Evolutionary conservation across 495 filamentous ascomycete species (phyloP).

Genomic region (Melanomma pulvis-pyrius): DNA sequence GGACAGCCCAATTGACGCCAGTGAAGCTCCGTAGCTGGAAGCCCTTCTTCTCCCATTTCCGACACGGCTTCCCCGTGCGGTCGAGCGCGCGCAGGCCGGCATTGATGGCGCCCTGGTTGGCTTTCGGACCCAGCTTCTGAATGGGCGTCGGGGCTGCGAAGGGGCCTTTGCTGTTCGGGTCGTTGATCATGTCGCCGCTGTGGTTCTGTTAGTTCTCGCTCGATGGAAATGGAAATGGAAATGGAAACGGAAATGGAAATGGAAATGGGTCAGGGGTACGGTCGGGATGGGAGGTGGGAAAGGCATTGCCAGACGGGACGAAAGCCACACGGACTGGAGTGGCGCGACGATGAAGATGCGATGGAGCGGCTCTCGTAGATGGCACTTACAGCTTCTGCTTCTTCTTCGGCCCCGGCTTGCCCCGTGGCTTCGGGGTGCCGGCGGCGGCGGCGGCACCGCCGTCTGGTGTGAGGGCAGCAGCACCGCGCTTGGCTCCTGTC

Average conservation of each 20-base stretch:
- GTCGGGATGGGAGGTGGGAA: neutral
- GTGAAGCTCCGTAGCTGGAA: constrained; percentile 92
- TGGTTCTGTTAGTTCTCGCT: constrained; percentile 13
- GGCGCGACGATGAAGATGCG: neutral
- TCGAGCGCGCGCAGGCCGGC: constrained; percentile 92
- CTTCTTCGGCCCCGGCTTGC: constrained; percentile 95
- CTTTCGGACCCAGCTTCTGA: constrained; percentile 92
- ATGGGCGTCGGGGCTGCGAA: constrained; percentile 40
- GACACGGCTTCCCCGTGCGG: constrained; percentile 83
- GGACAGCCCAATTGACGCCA: constrained; percentile 79
- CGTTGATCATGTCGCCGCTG: constrained; percentile 40
- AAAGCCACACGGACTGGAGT: neutral
- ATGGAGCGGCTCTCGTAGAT: neutral
- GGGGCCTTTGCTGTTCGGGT: constrained; percentile 32
- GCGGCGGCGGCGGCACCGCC: no score
- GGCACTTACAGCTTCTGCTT: constrained; percentile 83
- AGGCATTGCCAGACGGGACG: neutral
- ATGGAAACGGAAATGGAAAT: neutral
- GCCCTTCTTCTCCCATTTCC: constrained; percentile 82
- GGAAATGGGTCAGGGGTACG: neutral
- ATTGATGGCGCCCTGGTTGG: constrained; percentile 97
- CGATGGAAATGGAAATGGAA: neutral
- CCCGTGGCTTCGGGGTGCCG: constrained; percentile 64
- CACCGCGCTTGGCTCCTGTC: constrained; percentile 60
- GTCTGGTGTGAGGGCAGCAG: constrained; percentile 57